These are phyloP conservation scores for Coniferiporia sulphurascens DNA, from an alignment of 1,284 basidiomycete species.

Conservation along the genomic window DNA sequence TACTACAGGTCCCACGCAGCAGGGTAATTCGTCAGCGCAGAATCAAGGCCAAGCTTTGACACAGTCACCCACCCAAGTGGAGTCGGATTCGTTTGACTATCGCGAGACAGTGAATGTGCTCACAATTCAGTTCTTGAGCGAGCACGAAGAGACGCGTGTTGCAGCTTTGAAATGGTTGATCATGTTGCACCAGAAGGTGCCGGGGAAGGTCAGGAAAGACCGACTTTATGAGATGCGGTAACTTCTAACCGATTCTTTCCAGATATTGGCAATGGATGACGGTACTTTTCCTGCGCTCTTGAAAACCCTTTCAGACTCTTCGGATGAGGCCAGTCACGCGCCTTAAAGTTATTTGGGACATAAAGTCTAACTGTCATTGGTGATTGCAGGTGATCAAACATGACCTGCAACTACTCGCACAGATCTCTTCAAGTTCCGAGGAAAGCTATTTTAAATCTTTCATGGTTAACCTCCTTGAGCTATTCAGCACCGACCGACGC, in stretches of 20 bases:
- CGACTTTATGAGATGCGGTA: conserved; percentile 7
- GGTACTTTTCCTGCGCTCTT: conserved; percentile 94
- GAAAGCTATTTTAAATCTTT: conserved; percentile 95
- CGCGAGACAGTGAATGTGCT: conserved; percentile 88
- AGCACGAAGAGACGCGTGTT: conserved; percentile 94
- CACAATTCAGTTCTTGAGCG: conserved; percentile 91
- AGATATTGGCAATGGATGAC: conserved; percentile 95
- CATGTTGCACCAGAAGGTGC: conserved; percentile 98
- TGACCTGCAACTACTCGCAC: conserved; percentile 92
- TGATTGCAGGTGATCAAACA: conserved; percentile 80
- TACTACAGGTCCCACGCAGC: conserved; percentile 24
- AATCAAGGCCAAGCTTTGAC: conserved; percentile 21
- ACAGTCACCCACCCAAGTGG: conserved; percentile 30
- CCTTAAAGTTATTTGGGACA: not conserved
- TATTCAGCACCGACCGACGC: conserved; percentile 93
- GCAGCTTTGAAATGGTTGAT: conserved; percentile 97
- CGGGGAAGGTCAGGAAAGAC: conserved; percentile 68
- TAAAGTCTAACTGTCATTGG: not conserved
- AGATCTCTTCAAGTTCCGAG: conserved; percentile 92
- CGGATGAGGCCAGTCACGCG: conserved; percentile 72
- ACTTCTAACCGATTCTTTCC: not conserved
- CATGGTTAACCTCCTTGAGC: conserved; percentile 90
- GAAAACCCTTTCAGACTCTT: conserved; percentile 94
- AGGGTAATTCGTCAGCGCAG: conserved; percentile 18
- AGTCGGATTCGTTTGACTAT: conserved; percentile 82